phyloP scores from a whole-genome alignment of 352 stramenopile genomes.

The Pythium apleroticum region DNA sequence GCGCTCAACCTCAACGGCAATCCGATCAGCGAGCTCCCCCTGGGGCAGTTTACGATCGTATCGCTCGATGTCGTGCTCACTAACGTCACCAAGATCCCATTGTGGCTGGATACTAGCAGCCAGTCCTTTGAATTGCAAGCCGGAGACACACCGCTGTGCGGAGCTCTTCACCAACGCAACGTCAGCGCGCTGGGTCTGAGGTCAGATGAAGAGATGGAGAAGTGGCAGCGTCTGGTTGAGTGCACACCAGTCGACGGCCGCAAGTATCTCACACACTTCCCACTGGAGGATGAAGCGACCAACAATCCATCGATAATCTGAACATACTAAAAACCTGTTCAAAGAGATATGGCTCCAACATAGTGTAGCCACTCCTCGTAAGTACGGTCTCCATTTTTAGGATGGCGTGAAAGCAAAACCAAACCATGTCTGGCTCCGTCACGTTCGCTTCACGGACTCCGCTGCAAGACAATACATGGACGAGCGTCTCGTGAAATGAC shows the following conservation, averaged over 20 bases:
- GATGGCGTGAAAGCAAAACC: too few species aligned
- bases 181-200: neutral
- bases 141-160: constrained; percentile 10
- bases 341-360: too few species aligned
- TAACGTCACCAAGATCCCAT: neutral
- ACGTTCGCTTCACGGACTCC: too few species aligned
- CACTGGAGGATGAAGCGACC: constrained; percentile 11
- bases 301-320: constrained; percentile 9
- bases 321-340: neutral
- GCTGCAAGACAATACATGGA: too few species aligned
- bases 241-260: constrained; percentile 15
- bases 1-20: constrained; percentile 2
- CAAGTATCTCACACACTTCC: constrained; percentile 8
- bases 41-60: neutral
- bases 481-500: too few species aligned
- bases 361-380: too few species aligned
- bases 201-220: neutral
- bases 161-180: neutral
- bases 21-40: constrained; percentile 11
- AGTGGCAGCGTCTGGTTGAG: neutral
- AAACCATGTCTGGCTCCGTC: too few species aligned
- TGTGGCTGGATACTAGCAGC: constrained; percentile 1
- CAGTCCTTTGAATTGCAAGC: neutral
- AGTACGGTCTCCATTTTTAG: too few species aligned
- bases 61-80: neutral